Base-by-base conservation (phyloP, 257 asterid species). In the Petunia axillaris region DNA sequence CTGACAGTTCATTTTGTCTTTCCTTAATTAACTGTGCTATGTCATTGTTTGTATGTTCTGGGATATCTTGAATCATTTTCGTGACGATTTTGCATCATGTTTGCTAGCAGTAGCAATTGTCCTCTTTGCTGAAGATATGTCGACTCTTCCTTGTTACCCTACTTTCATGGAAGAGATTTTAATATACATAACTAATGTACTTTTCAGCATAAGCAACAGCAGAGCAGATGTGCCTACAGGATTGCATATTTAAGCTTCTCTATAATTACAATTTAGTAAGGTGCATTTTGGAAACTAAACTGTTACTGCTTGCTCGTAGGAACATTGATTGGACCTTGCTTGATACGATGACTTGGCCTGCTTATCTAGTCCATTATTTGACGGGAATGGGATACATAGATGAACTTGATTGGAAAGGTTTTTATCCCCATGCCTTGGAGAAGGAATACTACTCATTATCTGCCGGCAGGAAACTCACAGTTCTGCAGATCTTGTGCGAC, bases 321-420 rank as follows among this genome's bases (percentile, higher is more conserved):
- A 83, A 81, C 85, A 83, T 90, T 81, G 95, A 94, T 81, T 94
- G 98, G 98, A 91, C 88, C 83, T 89, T 94, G 93, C 91, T 94
- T 54, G 98, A 94, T 85, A 54, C 92, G 43, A 46, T 92, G 85
- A 94, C 97, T 67, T 94, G 98, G 97, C 96, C 97, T 15, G 84
- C 88, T 75, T 93, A 85, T 84, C 79, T 91, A 85, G 89, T 89
- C 76, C 89, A 91, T 48, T 94, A 93, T 89, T 84, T 92, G 55
- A 85, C 85, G 80, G 86, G 87, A 46, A 87, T 89, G 90, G 87
- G 91, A 85, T 81, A 91, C 76, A 84, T 83, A 65, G 81, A 80
- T 52, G 92, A 88, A 79, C 88, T 85, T 50, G 93, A 86, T 84
- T 89, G 93, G 98, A 89, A 88, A 82, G 88, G 80, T 43, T 87